Percentiles rank a stretch among this genome's conserved stretches.
Conservation (phyloP, 345 rosid genomes). For the Chamaenerion angustifolium region DNA sequence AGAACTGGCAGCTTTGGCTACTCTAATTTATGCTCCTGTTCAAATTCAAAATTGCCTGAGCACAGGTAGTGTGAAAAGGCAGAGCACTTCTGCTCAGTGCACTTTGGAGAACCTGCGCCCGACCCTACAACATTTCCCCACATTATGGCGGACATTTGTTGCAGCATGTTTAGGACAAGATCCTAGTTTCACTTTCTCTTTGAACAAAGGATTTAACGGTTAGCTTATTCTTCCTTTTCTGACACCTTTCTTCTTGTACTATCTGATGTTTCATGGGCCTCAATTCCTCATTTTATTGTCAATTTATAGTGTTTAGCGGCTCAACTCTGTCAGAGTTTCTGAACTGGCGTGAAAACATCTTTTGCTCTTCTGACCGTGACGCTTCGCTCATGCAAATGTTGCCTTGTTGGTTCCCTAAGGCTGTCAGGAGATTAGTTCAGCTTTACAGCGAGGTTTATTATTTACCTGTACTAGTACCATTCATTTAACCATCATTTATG, state of each 20-base stretch:
- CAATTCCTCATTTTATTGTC: conserved; percentile 9
- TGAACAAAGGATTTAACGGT: conserved; percentile 51
- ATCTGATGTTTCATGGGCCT: conserved; percentile 7
- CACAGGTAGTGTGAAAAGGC: conserved; percentile 71
- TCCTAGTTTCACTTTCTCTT: conserved; percentile 31
- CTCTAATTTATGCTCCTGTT: conserved; percentile 66
- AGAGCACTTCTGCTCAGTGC: conserved; percentile 72
- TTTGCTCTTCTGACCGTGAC: conserved; percentile 78
- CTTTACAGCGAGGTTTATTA: conserved; percentile 75
- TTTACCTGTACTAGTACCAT: not conserved
- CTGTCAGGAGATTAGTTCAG: conserved; percentile 78
- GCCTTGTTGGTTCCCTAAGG: conserved; percentile 95
- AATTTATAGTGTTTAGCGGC: conserved; percentile 10
- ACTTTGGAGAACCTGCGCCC: conserved; percentile 81
- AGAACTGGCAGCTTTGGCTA: conserved; percentile 95
- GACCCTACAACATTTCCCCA: conserved; percentile 65
- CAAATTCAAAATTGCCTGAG: conserved; percentile 67
- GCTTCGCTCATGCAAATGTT: conserved; percentile 91
- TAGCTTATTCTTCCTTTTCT: conserved; percentile 13
- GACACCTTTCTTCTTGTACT: conserved; percentile 1
- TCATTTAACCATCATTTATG: not conserved
- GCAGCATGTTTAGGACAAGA: conserved; percentile 68
- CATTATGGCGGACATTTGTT: conserved; percentile 72
- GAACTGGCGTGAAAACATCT: conserved; percentile 79
- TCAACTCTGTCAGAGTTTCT: conserved; percentile 67